Evolutionary conservation across 1,139 yeast species (phyloP).

Genomic region (Sugiyamaella pinicola): DNA sequence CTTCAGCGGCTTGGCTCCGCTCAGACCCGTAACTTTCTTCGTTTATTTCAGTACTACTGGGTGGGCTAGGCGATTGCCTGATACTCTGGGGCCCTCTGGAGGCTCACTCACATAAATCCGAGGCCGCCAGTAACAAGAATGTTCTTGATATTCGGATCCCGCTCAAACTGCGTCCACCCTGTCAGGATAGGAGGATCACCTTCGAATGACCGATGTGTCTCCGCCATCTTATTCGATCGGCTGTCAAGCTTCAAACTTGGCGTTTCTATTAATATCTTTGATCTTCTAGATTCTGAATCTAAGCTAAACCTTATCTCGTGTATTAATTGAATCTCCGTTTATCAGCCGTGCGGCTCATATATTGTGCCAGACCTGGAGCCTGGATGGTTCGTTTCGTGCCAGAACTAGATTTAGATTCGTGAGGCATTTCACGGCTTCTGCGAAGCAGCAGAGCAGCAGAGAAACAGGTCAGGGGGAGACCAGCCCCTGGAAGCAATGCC

Average conservation of each 20-base stretch:
- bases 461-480: too few relatives aligned
- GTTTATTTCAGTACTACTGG: too few relatives aligned
- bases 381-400: neutral
- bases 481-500: too few relatives aligned
- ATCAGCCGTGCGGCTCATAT: neutral
- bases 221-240: neutral
- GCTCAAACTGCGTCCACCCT: slow-evolving; percentile 29
- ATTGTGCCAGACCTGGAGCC: neutral
- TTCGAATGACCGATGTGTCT: neutral
- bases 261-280: neutral
- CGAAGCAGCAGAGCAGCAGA: too few relatives aligned
- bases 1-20: neutral
- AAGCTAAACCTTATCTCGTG: neutral
- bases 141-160: slow-evolving; percentile 31
- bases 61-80: neutral
- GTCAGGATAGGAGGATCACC: slow-evolving; percentile 12
- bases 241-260: neutral
- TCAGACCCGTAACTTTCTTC: too few relatives aligned
- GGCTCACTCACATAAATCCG: slow-evolving; percentile 50
- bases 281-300: neutral
- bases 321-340: neutral
- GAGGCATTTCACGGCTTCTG: too few relatives aligned
- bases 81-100: neutral
- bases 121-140: slow-evolving; percentile 61
- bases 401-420: too few relatives aligned